Percentiles rank a stretch among this genome's conserved stretches.
Evolutionary conservation across 2,329 filamentous ascomycete genomes (phyloP).

Genomic region (Clarireedia homoeocarpa): DNA sequence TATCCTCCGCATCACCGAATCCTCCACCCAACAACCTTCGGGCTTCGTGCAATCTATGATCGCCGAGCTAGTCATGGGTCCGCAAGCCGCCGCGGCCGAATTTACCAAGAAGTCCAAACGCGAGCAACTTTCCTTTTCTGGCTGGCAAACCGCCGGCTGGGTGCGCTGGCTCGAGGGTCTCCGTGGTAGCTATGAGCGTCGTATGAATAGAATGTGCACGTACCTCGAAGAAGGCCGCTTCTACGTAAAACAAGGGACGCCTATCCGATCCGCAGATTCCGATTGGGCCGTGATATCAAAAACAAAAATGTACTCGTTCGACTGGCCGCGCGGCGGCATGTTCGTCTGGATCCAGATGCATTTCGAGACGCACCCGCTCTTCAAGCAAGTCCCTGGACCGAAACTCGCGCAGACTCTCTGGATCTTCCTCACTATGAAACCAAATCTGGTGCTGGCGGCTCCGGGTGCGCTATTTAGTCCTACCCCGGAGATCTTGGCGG

Average conservation of each 20-base stretch:
- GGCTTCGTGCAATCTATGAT: conserved; percentile 85
- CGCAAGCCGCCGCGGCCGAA: conserved; percentile 46
- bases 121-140: conserved; percentile 34
- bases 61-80: conserved; percentile 67
- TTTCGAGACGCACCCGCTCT: conserved; percentile 67
- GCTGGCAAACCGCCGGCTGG: conserved; percentile 82
- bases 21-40: conserved; percentile 72
- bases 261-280: conserved; percentile 44
- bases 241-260: conserved; percentile 55
- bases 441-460: conserved; percentile 60
- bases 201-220: conserved; percentile 73
- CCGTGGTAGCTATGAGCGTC: conserved; percentile 72
- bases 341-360: conserved; percentile 76
- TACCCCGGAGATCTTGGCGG: conserved; percentile 47
- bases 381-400: conserved; percentile 42
- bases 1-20: conserved; percentile 65
- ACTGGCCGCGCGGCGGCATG: conserved; percentile 82
- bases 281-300: conserved; percentile 74
- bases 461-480: conserved; percentile 71
- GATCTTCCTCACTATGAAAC: conserved; percentile 61
- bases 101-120: conserved; percentile 32
- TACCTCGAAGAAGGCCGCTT: conserved; percentile 62
- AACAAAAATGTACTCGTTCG: conserved; percentile 65
- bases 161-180: conserved; percentile 85
- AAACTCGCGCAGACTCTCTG: conserved; percentile 59